A percentile compares a stretch with the other conserved stretches of the same genome.
Conservation (phyloP, 2,329 filamentous ascomycete species). For the Penicillium sp. region DNA sequence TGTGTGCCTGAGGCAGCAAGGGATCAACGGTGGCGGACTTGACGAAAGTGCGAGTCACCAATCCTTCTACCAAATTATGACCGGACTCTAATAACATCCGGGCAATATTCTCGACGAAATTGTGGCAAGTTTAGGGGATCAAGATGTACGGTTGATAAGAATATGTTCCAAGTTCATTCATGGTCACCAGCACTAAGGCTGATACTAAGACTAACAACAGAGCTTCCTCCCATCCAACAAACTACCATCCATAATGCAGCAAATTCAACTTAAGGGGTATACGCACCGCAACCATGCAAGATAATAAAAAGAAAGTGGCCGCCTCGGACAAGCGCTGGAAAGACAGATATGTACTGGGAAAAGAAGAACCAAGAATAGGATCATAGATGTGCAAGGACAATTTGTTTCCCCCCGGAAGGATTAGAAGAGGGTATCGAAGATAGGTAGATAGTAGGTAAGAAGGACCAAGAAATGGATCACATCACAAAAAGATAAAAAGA, state of each 20-base stretch:
- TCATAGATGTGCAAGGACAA: constrained; percentile 20
- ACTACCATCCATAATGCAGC: constrained; percentile 33
- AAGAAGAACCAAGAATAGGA: constrained; percentile 17
- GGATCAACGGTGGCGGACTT: constrained; percentile 24
- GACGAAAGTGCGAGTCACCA: constrained; percentile 12
- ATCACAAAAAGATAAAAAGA: constrained; percentile 2
- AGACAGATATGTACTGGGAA: constrained; percentile 20
- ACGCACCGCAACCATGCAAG: constrained; percentile 42
- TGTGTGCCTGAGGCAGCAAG: constrained; percentile 30
- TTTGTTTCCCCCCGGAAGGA: constrained; percentile 27
- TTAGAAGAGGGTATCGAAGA: constrained; percentile 21
- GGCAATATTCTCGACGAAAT: not conserved
- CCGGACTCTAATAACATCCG: not conserved
- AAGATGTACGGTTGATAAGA: not conserved
- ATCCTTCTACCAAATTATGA: not conserved
- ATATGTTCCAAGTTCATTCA: not conserved
- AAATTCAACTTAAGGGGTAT: constrained; percentile 42
- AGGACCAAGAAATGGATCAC: constrained; percentile 18
- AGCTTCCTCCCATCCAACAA: not conserved
- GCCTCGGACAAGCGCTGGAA: constrained; percentile 23
- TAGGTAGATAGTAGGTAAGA: constrained; percentile 8
- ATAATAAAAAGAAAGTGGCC: constrained; percentile 30
- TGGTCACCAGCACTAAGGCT: not conserved
- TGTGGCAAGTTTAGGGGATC: not conserved
- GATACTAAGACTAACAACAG: not conserved